Evolutionary conservation across 1,284 basidiomycete genomes (phyloP).

Genomic region (Pyrrhoderma lamaoense): DNA sequence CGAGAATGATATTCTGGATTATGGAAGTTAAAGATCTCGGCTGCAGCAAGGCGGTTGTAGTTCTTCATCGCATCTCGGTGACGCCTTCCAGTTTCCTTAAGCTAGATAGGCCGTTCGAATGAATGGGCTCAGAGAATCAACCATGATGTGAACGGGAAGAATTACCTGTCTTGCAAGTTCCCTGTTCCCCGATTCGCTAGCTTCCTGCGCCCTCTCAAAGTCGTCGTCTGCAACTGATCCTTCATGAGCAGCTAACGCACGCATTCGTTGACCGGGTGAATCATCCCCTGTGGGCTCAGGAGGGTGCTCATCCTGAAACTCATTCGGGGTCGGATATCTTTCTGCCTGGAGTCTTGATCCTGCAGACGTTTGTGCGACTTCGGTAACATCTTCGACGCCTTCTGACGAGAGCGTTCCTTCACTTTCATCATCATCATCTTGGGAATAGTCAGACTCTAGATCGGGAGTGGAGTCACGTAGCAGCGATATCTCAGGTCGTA

Average conservation of each 20-base stretch:
- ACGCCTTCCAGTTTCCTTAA: neutral
- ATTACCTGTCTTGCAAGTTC: slow-evolving; percentile 10
- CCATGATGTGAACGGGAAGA: neutral
- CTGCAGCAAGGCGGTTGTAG: slow-evolving; percentile 10
- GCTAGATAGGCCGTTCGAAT: neutral
- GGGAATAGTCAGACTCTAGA: slow-evolving; percentile 10
- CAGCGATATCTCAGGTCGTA: neutral
- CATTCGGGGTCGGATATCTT: neutral
- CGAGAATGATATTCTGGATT: slow-evolving; percentile 13
- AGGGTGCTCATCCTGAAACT: neutral
- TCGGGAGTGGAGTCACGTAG: neutral
- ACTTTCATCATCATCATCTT: neutral
- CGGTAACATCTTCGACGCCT: neutral
- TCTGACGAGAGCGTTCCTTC: slow-evolving; percentile 1
- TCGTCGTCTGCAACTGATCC: slow-evolving; percentile 6
- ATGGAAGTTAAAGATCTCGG: slow-evolving; percentile 11
- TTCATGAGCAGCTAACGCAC: slow-evolving; percentile 6
- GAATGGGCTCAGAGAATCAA: too few species aligned
- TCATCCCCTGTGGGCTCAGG: too few species aligned
- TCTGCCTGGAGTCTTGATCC: neutral
- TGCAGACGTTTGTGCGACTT: neutral
- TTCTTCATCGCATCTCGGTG: slow-evolving; percentile 5
- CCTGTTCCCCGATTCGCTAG: slow-evolving; percentile 5
- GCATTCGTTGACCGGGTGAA: slow-evolving; percentile 5
- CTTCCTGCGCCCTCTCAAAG: slow-evolving; percentile 9